Percentiles rank a stretch among this genome's conserved stretches.
phyloP scores from a whole-genome alignment of 2,329 filamentous ascomycete genomes.

The Coniochaeta pulveracea region DNA sequence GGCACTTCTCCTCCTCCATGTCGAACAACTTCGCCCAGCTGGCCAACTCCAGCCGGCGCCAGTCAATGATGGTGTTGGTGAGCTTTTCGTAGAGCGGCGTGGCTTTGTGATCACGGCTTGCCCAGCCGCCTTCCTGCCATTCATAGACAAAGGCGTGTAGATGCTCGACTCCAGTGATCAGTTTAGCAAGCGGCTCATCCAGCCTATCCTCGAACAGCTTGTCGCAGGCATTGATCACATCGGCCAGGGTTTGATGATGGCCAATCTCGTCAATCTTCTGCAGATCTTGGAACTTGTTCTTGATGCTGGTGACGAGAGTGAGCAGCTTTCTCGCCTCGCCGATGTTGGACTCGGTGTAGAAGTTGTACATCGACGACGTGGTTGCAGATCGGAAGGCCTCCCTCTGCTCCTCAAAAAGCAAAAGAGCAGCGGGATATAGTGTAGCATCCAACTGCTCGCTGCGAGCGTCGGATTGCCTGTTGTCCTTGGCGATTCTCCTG shows the following conservation, averaged over 20 bases:
- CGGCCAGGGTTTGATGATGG: conserved; percentile 64
- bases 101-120: conserved; percentile 67
- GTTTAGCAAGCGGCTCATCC: conserved; percentile 73
- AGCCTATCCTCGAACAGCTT: conserved; percentile 67
- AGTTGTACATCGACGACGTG: conserved; percentile 53
- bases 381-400: conserved; percentile 24
- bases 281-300: conserved; percentile 62
- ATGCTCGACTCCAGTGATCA: conserved; percentile 79
- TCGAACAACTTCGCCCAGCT: conserved; percentile 89
- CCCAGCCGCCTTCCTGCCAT: conserved; percentile 82
- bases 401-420: conserved; percentile 51
- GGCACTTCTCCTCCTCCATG: conserved; percentile 65
- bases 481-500: conserved; percentile 21
- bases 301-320: conserved; percentile 54
- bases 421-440: conserved; percentile 54
- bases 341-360: conserved; percentile 76
- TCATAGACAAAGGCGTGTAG: conserved; percentile 78
- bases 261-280: conserved; percentile 53
- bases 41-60: conserved; percentile 82
- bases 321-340: conserved; percentile 66
- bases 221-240: conserved; percentile 66
- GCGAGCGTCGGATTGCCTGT: conserved; percentile 11
- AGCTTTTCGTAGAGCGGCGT: conserved; percentile 62
- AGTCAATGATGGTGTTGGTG: conserved; percentile 71
- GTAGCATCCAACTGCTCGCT: conserved; percentile 31